phyloP scores from a whole-genome alignment of 768 basidiomycete genomes.

The Pisolithus marmoratus region DNA sequence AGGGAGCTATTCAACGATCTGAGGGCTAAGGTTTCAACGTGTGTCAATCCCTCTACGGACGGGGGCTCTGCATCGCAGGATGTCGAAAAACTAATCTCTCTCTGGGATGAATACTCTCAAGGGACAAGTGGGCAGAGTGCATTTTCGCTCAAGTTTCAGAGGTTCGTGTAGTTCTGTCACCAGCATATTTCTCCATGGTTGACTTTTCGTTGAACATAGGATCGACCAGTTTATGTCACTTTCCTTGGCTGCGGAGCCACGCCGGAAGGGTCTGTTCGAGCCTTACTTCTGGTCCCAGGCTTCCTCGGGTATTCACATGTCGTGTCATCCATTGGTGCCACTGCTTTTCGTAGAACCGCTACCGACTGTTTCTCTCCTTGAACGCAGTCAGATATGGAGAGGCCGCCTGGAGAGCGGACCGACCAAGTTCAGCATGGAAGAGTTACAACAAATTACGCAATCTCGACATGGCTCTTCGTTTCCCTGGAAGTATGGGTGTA shows the following conservation, averaged over 20 bases:
- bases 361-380: slow-evolving; percentile 61
- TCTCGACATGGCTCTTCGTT: slow-evolving; percentile 41
- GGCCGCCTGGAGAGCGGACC: slow-evolving; percentile 64
- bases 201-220: slow-evolving; percentile 28
- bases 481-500: slow-evolving; percentile 12
- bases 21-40: slow-evolving; percentile 44
- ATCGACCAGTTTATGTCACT: slow-evolving; percentile 75
- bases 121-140: slow-evolving; percentile 33
- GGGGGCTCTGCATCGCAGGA: slow-evolving; percentile 41
- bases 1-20: slow-evolving; percentile 49
- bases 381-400: slow-evolving; percentile 58
- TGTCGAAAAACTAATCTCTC: slow-evolving; percentile 42
- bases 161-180: slow-evolving; percentile 36
- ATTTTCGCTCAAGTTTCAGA: slow-evolving; percentile 53
- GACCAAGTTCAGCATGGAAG: slow-evolving; percentile 42
- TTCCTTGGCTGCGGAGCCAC: slow-evolving; percentile 69
- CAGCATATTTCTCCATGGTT: not conserved
- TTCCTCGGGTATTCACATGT: slow-evolving; percentile 29
- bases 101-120: slow-evolving; percentile 50
- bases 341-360: slow-evolving; percentile 73
- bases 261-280: slow-evolving; percentile 69
- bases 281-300: slow-evolving; percentile 67
- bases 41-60: slow-evolving; percentile 36
- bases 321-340: slow-evolving; percentile 50
- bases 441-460: slow-evolving; percentile 54